Evolutionary conservation across 345 rosid genomes (phyloP), one percentile per base, ranked within the genome.

Genomic region (Populus tremula): DNA sequence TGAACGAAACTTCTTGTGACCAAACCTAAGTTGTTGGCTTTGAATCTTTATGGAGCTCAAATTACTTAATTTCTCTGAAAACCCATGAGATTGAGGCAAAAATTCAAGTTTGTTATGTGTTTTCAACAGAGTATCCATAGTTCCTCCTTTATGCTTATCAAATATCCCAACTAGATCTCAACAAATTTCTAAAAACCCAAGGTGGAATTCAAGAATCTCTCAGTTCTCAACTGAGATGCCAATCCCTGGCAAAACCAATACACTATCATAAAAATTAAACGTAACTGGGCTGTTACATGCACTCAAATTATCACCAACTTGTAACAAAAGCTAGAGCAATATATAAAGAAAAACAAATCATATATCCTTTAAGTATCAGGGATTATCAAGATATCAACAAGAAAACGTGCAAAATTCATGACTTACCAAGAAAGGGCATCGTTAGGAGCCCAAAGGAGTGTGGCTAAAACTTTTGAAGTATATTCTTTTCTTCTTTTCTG

Each of bases 101-200:
- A 88, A 90, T 38, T 86, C 92, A 62, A 89, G 91, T 87, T 89
- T 92, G 85, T 87, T 87, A 69, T 87, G 94, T 21, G 96, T 86
- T 86, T 85, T 90, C 47, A 95, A 87, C 38, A 95, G 73, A 76
- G 93, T 90, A 90, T 88, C 98, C 99, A 95, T 92, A 45, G 85
- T 54, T 21, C 73, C 53, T 74, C 61, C 70, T 36, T 63, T 70
- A 33, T 69, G 49, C 65, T 10, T 61, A 53, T 54, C n/a, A 78
- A 74, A 25, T 38, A 43, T 65, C 50, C 49, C 64, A 67, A 86
- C 71, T 66, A 36, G 79, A 64, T 70, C 79, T 59, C 80, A 41
- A 70, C 65, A 72, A 75, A 12, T 54, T 54, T 43, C 75, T 39
- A 76, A 75, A n/a, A 39, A 67, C 49, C 33, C 68, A 76, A 39